phyloP scores from a whole-genome alignment of 179 eudicot genomes.

The Beta macrorhiza region DNA sequence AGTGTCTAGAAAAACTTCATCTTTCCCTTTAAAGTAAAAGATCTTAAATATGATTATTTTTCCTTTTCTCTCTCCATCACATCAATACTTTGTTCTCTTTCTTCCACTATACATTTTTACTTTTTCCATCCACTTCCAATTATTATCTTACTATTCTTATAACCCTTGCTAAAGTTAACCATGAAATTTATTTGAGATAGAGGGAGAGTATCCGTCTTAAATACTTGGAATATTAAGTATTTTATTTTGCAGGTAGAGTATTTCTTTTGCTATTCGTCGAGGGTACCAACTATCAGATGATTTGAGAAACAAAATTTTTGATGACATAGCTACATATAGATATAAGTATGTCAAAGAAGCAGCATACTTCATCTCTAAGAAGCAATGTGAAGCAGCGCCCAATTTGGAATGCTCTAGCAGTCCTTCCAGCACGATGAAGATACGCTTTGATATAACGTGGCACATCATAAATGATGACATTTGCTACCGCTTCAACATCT shows the following conservation, averaged over 20 bases:
- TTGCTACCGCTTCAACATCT: slow-evolving; percentile 93
- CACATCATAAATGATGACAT: slow-evolving; percentile 82
- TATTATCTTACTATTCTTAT: not conserved
- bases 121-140: not conserved
- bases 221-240: not conserved
- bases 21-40: not conserved
- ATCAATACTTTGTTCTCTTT: not conserved
- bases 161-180: not conserved
- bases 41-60: not conserved
- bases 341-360: slow-evolving; percentile 5
- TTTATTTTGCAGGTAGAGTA: not conserved
- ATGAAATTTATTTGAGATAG: not conserved
- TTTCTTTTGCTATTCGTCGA: not conserved
- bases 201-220: not conserved
- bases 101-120: not conserved
- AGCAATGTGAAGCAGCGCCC: slow-evolving; percentile 90
- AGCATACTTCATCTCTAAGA: slow-evolving; percentile 66
- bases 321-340: not conserved
- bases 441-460: slow-evolving; percentile 83
- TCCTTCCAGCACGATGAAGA: slow-evolving; percentile 94
- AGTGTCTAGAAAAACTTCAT: not conserved
- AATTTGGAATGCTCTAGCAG: slow-evolving; percentile 90
- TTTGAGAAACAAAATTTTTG: not conserved
- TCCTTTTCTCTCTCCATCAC: not conserved
- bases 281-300: not conserved